Base-by-base conservation (phyloP, 805 yeast species). In the Metschnikowia chrysomelidarum region DNA sequence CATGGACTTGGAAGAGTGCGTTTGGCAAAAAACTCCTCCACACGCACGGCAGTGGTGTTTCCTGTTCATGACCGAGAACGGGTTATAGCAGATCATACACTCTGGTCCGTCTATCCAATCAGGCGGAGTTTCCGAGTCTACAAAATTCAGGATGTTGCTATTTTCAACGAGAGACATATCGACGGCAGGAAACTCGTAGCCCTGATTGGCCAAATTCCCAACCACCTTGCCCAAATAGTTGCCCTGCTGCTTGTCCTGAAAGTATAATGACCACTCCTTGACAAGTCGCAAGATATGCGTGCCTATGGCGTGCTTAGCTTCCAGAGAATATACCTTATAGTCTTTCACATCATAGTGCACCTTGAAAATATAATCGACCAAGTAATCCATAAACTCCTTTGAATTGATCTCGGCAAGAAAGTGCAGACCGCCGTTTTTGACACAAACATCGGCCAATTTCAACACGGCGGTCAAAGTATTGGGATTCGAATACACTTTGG, bases 41-140 rank as follows among this genome's bases (percentile, higher is more conserved):
- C 98, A 93, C 34, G 95, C 83, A 34, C 98, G 74, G 60, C 98
- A 93, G 61, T 93, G 98, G 59, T 93, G 98, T 57, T 91, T 88
- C 53, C 98, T 73, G 57, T 86, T 88, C 41, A 89, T 65, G 55
- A 91, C 73, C 1, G 93, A 69, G 54, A 93, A 93, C 11, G 80
- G 64, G 26, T 71, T 77, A 33, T 94, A 87, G 48, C 97, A 87
- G 36, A 87, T 78, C 97, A 93, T 89, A 60, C 98, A 93, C 3
- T 87, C 87, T 50, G 87, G 95, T 8, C 89, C 83, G 53, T 93
- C 98, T 15, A 85, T 81, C 98, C 98, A 93, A 49, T 88, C 97
- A 0, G 98, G 98, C 2, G 98, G 97, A 4, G 89, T 89, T 43
- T 79, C 83, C 2, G 96, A 76, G 51, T 91, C 97, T 31, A 91